Evolutionary conservation across 2,329 filamentous ascomycete genomes (phyloP).

Genomic region (Coniochaeta pulveracea): DNA sequence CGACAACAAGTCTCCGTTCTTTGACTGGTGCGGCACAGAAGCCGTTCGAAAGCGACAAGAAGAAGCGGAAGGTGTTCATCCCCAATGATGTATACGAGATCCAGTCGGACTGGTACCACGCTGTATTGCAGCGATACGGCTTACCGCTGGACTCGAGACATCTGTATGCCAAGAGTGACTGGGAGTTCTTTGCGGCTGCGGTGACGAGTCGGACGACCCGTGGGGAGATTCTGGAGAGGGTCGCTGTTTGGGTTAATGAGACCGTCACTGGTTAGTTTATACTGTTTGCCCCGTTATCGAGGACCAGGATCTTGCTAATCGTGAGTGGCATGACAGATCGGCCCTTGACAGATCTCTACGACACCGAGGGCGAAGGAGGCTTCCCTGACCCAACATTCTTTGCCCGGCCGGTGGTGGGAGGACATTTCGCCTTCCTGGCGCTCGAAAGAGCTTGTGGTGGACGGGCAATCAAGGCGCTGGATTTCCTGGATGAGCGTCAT

Average conservation of each 20-base stretch:
- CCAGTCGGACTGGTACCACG: conserved; percentile 71
- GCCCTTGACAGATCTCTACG: conserved; percentile 72
- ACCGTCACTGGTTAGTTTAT: conserved; percentile 50
- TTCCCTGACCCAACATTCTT: conserved; percentile 69
- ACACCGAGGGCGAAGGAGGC: conserved; percentile 65
- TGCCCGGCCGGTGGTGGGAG: conserved; percentile 73
- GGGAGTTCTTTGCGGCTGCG: conserved; percentile 82
- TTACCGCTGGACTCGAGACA: conserved; percentile 74
- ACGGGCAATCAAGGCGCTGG: conserved; percentile 46
- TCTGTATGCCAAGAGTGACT: conserved; percentile 80
- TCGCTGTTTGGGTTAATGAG: conserved; percentile 76
- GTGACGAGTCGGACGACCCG: conserved; percentile 60
- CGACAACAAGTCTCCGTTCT: no score
- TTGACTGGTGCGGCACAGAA: conserved; percentile 11
- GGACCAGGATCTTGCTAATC: no score
- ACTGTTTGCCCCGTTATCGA: no score
- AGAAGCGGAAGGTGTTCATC: conserved; percentile 40
- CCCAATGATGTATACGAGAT: conserved; percentile 65
- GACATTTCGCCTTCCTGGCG: conserved; percentile 78
- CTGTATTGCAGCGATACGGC: conserved; percentile 71
- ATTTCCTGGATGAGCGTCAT: conserved; percentile 30
- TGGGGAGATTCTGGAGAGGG: conserved; percentile 59
- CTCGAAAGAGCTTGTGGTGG: conserved; percentile 70
- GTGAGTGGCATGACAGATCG: conserved; percentile 35
- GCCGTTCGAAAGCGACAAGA: conserved; percentile 11